phyloP scores from a whole-genome alignment of 169 alveolate genomes.

The Eimeria brunetti region DNA sequence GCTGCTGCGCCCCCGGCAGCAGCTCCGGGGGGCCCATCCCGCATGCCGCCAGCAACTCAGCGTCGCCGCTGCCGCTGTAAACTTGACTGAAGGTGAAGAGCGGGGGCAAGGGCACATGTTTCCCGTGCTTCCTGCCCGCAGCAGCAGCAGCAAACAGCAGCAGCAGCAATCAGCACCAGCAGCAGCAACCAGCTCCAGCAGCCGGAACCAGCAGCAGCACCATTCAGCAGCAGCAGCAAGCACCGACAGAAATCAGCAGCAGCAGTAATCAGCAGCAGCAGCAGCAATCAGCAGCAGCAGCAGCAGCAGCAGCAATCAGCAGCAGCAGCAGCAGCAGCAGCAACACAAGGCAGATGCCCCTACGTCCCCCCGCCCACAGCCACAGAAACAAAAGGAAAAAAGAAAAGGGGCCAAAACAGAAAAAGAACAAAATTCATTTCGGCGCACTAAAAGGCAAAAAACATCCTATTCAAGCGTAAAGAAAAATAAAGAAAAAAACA shows the following conservation, averaged over 20 bases:
- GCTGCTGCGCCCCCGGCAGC: constrained; percentile 35
- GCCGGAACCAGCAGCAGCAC: not conserved
- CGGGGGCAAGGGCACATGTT: constrained; percentile 22
- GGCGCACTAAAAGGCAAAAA: not conserved
- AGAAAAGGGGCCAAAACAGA: not conserved
- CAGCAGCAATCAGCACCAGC: not conserved
- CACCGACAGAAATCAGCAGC: not conserved
- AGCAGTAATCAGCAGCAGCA: not conserved
- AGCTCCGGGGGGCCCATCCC: constrained; percentile 55
- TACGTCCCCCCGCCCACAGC: too few relatives aligned
- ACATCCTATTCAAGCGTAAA: not conserved
- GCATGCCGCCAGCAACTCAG: constrained; percentile 49
- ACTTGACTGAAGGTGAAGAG: constrained; percentile 23
- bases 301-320: too few relatives aligned
- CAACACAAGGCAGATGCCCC: too few relatives aligned
- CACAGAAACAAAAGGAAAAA: not conserved
- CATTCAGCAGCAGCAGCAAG: too few relatives aligned
- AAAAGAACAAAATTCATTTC: not conserved
- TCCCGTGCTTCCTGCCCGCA: constrained; percentile 40
- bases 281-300: too few relatives aligned
- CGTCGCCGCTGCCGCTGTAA: constrained; percentile 46
- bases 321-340: too few relatives aligned
- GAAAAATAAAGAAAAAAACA: not conserved
- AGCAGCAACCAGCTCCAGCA: not conserved
- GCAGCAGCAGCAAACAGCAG: constrained; percentile 5